These are phyloP conservation scores for Adansonia digitata DNA, from an alignment of 345 rosid species.

Conservation along the genomic window DNA sequence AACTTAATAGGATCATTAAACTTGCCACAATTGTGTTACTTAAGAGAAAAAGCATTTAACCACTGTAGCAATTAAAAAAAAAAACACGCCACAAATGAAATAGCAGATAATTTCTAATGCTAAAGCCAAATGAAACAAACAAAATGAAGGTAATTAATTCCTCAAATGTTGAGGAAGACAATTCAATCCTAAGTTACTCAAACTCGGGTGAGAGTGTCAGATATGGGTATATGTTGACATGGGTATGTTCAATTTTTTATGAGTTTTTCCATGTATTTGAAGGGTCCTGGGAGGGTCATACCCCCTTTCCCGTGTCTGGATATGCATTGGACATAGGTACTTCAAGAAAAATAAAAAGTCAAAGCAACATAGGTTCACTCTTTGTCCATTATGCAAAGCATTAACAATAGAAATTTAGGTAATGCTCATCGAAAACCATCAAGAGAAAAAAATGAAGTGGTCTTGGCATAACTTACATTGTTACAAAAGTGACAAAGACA, in stretches of 20 bases:
- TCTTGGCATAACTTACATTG: background rate
- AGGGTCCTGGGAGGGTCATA: too few relatives aligned
- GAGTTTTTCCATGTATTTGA: too few relatives aligned
- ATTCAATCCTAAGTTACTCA: too few relatives aligned
- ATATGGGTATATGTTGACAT: too few relatives aligned
- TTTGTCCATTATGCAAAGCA: background rate
- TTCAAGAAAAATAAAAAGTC: too few relatives aligned
- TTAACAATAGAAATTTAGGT: background rate
- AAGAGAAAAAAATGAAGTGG: background rate
- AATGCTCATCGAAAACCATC: background rate
- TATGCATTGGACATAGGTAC: too few relatives aligned
- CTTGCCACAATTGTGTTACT: background rate
- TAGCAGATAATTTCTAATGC: background rate
- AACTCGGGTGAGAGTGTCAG: too few relatives aligned
- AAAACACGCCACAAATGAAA: background rate
- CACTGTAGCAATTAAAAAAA: background rate
- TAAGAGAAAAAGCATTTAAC: background rate
- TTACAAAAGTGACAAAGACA: background rate
- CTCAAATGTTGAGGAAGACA: background rate
- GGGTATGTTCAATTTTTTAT: too few relatives aligned
- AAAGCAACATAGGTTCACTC: too few relatives aligned
- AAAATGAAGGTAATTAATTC: background rate
- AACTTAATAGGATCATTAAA: background rate
- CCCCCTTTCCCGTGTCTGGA: too few relatives aligned
- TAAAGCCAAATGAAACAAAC: background rate